Percentiles rank a stretch among this genome's conserved stretches.
Evolutionary conservation across 164 flowering plant species (phyloP).

Genomic region (Vitis riparia): DNA sequence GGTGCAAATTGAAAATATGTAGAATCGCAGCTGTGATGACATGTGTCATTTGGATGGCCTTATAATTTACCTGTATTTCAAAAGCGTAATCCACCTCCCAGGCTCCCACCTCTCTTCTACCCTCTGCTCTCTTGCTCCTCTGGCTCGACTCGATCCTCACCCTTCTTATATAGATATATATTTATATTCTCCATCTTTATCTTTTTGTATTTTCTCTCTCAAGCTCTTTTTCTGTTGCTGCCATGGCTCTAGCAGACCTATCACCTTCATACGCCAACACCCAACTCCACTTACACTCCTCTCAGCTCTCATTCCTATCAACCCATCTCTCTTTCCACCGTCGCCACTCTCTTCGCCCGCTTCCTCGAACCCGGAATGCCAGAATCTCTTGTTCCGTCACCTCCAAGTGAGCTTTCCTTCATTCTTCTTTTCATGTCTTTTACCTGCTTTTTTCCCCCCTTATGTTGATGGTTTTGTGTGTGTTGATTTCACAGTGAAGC

Average conservation of each 20-base stretch:
- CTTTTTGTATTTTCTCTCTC: background rate
- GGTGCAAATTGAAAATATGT: background rate
- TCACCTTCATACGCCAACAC: conserved; percentile 34
- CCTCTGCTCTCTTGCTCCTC: background rate
- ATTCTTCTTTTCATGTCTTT: background rate
- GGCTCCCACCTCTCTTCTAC: background rate
- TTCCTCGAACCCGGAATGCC: conserved; percentile 19
- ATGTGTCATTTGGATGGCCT: conserved; percentile 47
- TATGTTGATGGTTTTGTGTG: background rate
- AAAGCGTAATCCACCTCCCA: background rate
- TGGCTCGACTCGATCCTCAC: background rate
- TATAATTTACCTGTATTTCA: conserved; percentile 16
- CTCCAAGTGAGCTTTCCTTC: conserved; percentile 36
- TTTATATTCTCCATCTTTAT: conserved; percentile 1
- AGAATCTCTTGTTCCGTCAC: conserved; percentile 64
- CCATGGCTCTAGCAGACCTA: conserved; percentile 69
- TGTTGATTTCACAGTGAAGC: conserved; percentile 40
- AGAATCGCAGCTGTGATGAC: conserved; percentile 30
- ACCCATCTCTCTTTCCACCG: conserved; percentile 30
- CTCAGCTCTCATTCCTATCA: conserved; percentile 42
- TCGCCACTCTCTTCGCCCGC: conserved; percentile 17
- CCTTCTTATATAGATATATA: background rate
- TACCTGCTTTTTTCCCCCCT: background rate
- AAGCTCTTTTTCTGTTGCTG: conserved; percentile 2
- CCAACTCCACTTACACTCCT: conserved; percentile 28